Percentiles rank a stretch among this genome's conserved stretches.
phyloP scores from a whole-genome alignment of 768 basidiomycete species.

The Calocybe gangraenosa region DNA sequence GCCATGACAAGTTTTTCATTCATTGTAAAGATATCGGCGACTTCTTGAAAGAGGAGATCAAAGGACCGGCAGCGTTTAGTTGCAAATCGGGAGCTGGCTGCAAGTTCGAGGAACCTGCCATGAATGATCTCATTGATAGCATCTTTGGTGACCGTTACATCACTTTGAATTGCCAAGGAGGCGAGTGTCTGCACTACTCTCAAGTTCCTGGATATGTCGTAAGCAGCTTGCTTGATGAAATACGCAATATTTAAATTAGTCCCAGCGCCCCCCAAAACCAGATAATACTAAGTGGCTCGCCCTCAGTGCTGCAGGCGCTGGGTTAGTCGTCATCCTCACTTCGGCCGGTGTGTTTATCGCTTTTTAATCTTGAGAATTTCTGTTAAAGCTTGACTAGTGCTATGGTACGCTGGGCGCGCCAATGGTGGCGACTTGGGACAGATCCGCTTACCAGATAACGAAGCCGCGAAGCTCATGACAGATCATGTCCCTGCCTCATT shows the following conservation, averaged over 20 bases:
- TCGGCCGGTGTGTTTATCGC: constrained; percentile 45
- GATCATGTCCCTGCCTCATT: constrained; percentile 93
- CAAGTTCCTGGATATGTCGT: constrained; percentile 93
- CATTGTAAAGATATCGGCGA: constrained; percentile 77
- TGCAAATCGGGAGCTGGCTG: constrained; percentile 73
- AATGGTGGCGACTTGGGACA: constrained; percentile 63
- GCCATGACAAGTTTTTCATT: background rate
- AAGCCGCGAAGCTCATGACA: constrained; percentile 81
- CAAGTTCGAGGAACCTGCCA: constrained; percentile 91
- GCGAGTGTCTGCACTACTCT: constrained; percentile 91
- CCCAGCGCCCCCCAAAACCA: constrained; percentile 72
- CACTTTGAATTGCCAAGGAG: constrained; percentile 79
- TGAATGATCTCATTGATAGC: constrained; percentile 92
- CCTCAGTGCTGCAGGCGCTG: constrained; percentile 76
- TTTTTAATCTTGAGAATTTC: background rate
- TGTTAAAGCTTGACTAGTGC: constrained; percentile 31
- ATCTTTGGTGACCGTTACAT: constrained; percentile 94
- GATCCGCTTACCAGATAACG: constrained; percentile 77
- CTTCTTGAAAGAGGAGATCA: constrained; percentile 85
- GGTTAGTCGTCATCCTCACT: constrained; percentile 65
- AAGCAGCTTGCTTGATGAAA: constrained; percentile 17
- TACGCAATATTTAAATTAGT: background rate
- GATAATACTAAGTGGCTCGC: constrained; percentile 82
- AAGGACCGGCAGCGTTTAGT: constrained; percentile 84
- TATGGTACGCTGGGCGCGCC: constrained; percentile 90